Percentiles rank a stretch among this genome's conserved stretches.
These are phyloP conservation scores for Pseudonitzschia multiseries DNA, from an alignment of 108 stramenopile species.

Conservation along the genomic window DNA sequence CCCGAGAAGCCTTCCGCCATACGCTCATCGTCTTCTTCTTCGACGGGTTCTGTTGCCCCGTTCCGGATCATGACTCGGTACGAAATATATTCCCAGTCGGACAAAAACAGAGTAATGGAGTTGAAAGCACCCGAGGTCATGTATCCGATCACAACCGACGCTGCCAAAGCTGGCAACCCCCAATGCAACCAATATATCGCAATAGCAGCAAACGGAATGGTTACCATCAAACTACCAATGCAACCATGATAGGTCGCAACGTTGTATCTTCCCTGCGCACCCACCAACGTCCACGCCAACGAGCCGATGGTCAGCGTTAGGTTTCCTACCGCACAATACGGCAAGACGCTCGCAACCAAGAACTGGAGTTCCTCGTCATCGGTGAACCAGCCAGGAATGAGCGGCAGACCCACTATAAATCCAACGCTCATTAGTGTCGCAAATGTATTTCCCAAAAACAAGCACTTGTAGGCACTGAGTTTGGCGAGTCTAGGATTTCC, in stretches of 20 bases:
- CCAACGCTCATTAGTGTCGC: constrained; percentile 5
- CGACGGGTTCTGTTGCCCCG: constrained; percentile 11
- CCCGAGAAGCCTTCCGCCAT: neutral
- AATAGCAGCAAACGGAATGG: constrained; percentile 40
- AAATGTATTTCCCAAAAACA: constrained; percentile 6
- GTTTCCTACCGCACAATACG: constrained; percentile 54
- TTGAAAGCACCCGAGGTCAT: constrained; percentile 24
- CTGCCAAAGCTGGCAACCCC: constrained; percentile 36
- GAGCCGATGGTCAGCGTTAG: constrained; percentile 33
- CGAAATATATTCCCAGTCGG: constrained; percentile 32
- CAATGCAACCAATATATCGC: constrained; percentile 32
- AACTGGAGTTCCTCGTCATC: constrained; percentile 45
- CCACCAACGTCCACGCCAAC: constrained; percentile 47
- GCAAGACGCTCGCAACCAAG: constrained; percentile 45
- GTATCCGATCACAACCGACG: constrained; percentile 41
- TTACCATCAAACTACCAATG: constrained; percentile 34
- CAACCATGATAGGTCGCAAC: constrained; percentile 38
- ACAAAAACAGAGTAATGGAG: constrained; percentile 13
- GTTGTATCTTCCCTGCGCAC: constrained; percentile 43
- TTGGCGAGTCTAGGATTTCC: constrained; percentile 9
- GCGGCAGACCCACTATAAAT: neutral
- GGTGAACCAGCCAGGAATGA: constrained; percentile 26
- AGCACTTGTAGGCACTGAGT: constrained; percentile 10
- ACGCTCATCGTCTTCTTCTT: constrained; percentile 1
- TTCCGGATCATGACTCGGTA: constrained; percentile 16